Evolutionary conservation across 2,329 filamentous ascomycete genomes (phyloP), one percentile per base, ranked within the genome.

Genomic region (Raffaelea albimanens): DNA sequence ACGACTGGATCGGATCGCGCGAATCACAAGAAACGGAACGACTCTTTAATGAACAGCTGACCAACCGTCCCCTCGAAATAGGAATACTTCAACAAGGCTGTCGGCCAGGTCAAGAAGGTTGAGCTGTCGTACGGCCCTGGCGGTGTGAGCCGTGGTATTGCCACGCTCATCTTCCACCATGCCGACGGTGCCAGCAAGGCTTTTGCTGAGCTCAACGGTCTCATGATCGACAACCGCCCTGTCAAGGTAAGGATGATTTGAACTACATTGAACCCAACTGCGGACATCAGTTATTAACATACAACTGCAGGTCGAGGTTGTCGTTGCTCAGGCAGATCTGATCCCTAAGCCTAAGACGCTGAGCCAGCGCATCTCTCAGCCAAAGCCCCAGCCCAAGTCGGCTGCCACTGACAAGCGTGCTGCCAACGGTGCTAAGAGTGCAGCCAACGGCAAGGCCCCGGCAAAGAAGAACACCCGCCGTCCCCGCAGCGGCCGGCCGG

Each of bases 301-400:
- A n/a, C n/a, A n/a, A n/a, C n/a, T n/a, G n/a, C n/a, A 94, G 84
- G 89, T 98, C 59, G 91, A 97, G 67, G 83, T 98, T 53, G 80
- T 98, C 48, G 79, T 95, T 53, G 85, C 87, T 61, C 86, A 86
- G 43, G 80, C 81, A 33, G 74, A 80, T 53, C 75, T 87, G 19
- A 73, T 78, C 42, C 78, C 84, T 2, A 68, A 80, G 40, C 72
- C 80, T 4, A 80, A 85, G 75, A 75, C 81, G 16, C 78, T 97
- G 39, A 83, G 83, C 47, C 90, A 97, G 60, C 90, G 93, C 58
- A 83, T 95, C 57, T 60, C 58, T 50, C 77, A 83, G 65, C 69
- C 80, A 50, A 86, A 88, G 70, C 69, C 78, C 22, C 83, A 90
- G 66, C 85, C 85, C 44, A 94, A 93, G 72, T 87, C 87, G 21